Evolutionary conservation across 2,329 filamentous ascomycete genomes (phyloP), one percentile per base, ranked within the genome.

Genomic region (Hypoxylon sp.): DNA sequence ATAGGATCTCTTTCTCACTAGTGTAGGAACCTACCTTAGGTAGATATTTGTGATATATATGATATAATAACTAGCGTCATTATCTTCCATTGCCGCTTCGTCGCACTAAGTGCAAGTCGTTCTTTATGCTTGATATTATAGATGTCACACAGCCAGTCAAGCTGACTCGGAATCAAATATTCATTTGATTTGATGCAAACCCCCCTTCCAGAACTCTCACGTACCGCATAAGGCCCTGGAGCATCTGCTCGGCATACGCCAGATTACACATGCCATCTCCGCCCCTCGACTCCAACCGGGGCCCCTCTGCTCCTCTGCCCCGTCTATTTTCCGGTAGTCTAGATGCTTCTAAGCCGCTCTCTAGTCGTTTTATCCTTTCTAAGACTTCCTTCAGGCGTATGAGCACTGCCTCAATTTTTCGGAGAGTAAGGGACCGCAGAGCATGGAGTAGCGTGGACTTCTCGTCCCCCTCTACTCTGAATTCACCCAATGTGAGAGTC

Each of bases 231-330:
- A 48, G 46, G 24, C 46, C 26, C 10, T 30, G 46, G n/a, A 48
- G 22, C 46, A 48, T 48, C 24, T 48, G 46, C 24, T 48, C 26
- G 17, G 46, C 46, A 30, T 48, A 30, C 4, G 46, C 46, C 46
- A 48, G 24, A 17, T 48, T 48, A 8, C 46, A 17, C 20, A 30
- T n/a, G 24, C 13, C 46, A 19, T 48, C 46, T 30, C 46, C 26
- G 28, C 28, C 17, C 22, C 24, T 30, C 3, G 26, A 20, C n/a
- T 48, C 24, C 46, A 17, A n/a, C 46, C 46, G 28, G 15, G 17
- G 6, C n/a, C 46, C 46, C 4, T 30, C 46, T n/a, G n/a, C 46
- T 30, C 15, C 46, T 48, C 46, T 48, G 11, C 26, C 46, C 15
- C 46, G 17, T 48, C 46, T 48, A 19, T 30, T 48, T 30, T 32